phyloP scores from a whole-genome alignment of 495 filamentous ascomycete species.

The Cercophora newfieldiana region DNA sequence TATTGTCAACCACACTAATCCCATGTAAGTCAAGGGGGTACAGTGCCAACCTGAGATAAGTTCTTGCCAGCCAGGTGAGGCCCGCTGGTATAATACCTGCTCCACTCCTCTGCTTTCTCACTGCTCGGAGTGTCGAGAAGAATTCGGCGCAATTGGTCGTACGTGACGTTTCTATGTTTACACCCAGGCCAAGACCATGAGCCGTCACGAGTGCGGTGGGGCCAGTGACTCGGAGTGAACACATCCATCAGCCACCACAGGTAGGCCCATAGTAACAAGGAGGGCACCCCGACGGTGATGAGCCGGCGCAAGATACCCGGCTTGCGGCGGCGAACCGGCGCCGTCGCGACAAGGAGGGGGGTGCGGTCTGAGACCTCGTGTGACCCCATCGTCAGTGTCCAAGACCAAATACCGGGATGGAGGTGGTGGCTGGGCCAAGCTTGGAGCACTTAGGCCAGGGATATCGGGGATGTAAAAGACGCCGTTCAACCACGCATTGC shows the following conservation, averaged over 20 bases:
- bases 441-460: background rate
- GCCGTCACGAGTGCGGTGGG: constrained; percentile 41
- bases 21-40: background rate
- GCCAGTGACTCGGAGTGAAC: too few relatives aligned
- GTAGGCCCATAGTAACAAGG: constrained; percentile 56
- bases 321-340: constrained; percentile 59
- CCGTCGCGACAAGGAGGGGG: constrained; percentile 61
- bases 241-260: too few relatives aligned
- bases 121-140: constrained; percentile 70
- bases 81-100: constrained; percentile 84
- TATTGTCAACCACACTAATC: background rate
- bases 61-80: constrained; percentile 90
- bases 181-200: constrained; percentile 46
- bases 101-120: constrained; percentile 75
- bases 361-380: constrained; percentile 57
- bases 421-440: background rate
- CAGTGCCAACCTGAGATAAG: constrained; percentile 50
- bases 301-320: constrained; percentile 69
- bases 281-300: constrained; percentile 64
- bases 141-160: constrained; percentile 68
- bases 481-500: background rate
- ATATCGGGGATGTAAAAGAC: background rate
- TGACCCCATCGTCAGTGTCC: background rate
- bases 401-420: background rate
- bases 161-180: constrained; percentile 46